phyloP scores from a whole-genome alignment of 1,139 yeast species.

The Casaregolazyma lundiana region DNA sequence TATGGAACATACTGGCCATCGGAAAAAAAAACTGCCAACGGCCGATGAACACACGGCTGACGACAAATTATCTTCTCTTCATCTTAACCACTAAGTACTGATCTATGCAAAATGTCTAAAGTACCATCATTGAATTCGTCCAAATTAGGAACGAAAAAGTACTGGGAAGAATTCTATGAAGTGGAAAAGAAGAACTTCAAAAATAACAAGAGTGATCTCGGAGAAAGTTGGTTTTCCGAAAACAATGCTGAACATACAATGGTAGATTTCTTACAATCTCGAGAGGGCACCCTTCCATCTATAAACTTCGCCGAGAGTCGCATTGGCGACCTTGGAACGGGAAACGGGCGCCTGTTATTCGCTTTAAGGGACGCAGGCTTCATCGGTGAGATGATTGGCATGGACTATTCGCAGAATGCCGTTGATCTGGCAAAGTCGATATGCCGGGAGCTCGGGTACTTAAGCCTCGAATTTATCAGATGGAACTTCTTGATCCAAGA shows the following conservation, averaged over 20 bases:
- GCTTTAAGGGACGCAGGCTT: slow-evolving; percentile 60
- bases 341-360: slow-evolving; percentile 86
- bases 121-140: slow-evolving; percentile 23
- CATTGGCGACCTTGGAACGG: slow-evolving; percentile 86
- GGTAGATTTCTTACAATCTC: slow-evolving; percentile 52
- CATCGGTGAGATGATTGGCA: slow-evolving; percentile 53
- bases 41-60: no score
- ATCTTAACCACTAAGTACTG: no score
- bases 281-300: slow-evolving; percentile 17
- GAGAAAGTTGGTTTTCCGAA: slow-evolving; percentile 96
- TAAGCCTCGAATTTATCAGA: background rate
- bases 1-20: no score
- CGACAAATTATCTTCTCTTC: no score
- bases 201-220: slow-evolving; percentile 74
- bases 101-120: no score
- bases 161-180: slow-evolving; percentile 83
- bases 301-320: slow-evolving; percentile 27
- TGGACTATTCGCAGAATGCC: slow-evolving; percentile 82
- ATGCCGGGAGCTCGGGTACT: slow-evolving; percentile 35
- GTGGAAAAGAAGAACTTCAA: slow-evolving; percentile 66
- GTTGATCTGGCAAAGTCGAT: slow-evolving; percentile 60
- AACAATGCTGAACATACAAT: slow-evolving; percentile 84
- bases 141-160: slow-evolving; percentile 24
- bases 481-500: slow-evolving; percentile 10
- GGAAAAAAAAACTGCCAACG: no score